Evolutionary conservation across 371 early-diverging fungal genomes (phyloP), one percentile per base, ranked within the genome.

Genomic region (Actinomortierella wolfii): DNA sequence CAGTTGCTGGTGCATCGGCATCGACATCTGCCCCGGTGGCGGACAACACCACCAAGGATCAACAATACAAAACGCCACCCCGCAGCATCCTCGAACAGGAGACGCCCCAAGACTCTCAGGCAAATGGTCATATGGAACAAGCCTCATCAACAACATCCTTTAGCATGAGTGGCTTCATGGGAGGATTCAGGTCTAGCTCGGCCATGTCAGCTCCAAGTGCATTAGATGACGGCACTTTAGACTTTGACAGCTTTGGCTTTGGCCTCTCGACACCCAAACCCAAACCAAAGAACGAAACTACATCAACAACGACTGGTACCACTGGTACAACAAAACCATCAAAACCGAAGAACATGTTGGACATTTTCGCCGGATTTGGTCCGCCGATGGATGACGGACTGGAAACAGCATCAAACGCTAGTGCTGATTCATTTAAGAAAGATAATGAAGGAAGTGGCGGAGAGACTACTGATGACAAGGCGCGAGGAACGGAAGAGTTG

Each of bases 401-500:
- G 43, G 26, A 40, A 3, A 20, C 39, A 6, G 14, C 6, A 20
- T 34, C 51, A 15, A 43, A 43, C 26, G 39, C 7, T 43, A 17
- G 3, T 15, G 41, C 64, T 3, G 59, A 49, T 11, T 4, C 15
- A 6, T 43, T 41, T 2, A 25, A 44, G 11, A 59, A 53, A 34
- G 34, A 34, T 11, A 34, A 6, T 11, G 7, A 11, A 6, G 34
- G 34, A 6, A 11, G 34, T 34, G 7, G 11, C 7, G 34, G 11
- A 4, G 34, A 34, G 34, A 34, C 34, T 4, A 34, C 34, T 18
- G 51, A 59, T 2, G 56, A 59, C 45, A 56, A 51, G 7, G 47
- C 61, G 20, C 63, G 60, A 28, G 73, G 67, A 39, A 59, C 67
- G 1, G 73, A 73, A 23, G 73, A 73, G 41, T 52, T 73, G 3